Percentiles rank a stretch among this genome's conserved stretches.
Conservation (phyloP, 192 early-diverging fungal genomes). For the Allomyces macrogynus region DNA sequence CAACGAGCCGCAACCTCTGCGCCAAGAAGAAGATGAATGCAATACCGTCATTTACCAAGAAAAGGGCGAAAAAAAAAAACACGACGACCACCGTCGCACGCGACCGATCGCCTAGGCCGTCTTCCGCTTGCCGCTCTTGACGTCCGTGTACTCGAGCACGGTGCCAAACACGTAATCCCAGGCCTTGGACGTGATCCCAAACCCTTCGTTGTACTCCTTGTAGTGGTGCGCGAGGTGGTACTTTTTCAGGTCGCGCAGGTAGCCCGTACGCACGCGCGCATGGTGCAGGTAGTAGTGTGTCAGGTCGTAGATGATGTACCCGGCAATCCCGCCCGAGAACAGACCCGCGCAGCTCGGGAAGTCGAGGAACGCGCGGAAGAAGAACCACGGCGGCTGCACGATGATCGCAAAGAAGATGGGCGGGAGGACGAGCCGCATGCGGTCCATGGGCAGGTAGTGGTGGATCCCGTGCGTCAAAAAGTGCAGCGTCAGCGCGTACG, state of each 20-base stretch:
- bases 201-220: conserved; percentile 67
- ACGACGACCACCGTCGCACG: too few species aligned
- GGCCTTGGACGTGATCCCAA: conserved; percentile 74
- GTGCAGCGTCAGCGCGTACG: conserved; percentile 48
- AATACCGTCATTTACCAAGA: too few species aligned
- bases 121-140: not conserved
- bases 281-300: conserved; percentile 93
- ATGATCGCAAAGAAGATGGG: conserved; percentile 16
- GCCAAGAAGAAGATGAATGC: too few species aligned
- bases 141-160: conserved; percentile 12
- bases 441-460: conserved; percentile 92
- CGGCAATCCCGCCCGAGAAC: conserved; percentile 48
- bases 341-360: conserved; percentile 40
- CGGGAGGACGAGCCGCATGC: conserved; percentile 89
- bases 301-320: conserved; percentile 81
- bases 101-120: not conserved
- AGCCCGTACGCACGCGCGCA: conserved; percentile 43
- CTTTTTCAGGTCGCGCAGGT: conserved; percentile 72
- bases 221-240: conserved; percentile 95
- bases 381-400: conserved; percentile 9
- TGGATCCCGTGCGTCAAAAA: conserved; percentile 90
- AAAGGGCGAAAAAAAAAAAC: too few species aligned
- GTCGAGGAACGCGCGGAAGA: conserved; percentile 37
- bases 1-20: too few species aligned
- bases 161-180: conserved; percentile 75